Conservation (phyloP, 257 asterid genomes). For the Sherardia arvensis region DNA sequence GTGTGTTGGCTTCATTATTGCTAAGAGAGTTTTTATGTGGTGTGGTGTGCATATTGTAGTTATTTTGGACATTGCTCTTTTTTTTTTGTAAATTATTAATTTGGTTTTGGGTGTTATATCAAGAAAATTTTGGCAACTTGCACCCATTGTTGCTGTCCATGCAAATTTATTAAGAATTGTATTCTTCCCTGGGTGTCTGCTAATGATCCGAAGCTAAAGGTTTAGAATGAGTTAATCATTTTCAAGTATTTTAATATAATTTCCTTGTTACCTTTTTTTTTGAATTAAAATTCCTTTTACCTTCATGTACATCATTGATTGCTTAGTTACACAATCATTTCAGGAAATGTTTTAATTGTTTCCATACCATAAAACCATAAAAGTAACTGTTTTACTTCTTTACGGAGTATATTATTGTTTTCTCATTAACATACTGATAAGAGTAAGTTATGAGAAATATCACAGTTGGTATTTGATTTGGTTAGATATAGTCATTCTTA, state of each 20-base stretch:
- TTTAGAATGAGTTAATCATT: not conserved
- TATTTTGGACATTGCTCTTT: not conserved
- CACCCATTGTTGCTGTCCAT: not conserved
- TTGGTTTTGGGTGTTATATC: not conserved
- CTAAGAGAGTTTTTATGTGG: conserved; percentile 9
- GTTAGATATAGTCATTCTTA: conserved; percentile 5
- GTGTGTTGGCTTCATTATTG: conserved; percentile 25
- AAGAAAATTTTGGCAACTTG: not conserved
- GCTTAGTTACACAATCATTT: not conserved
- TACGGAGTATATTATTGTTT: not conserved
- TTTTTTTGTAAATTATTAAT: not conserved
- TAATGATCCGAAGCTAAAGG: not conserved
- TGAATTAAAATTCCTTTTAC: not conserved
- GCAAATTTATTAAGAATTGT: not conserved
- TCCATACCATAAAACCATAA: not conserved
- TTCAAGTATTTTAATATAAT: not conserved
- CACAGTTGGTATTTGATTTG: not conserved
- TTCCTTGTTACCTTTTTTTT: not conserved
- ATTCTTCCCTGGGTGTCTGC: not conserved
- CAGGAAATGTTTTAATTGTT: not conserved
- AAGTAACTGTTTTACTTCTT: not conserved
- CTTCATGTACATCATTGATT: not conserved
- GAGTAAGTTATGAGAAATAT: not conserved
- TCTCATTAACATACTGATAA: not conserved
- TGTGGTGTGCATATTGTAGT: not conserved